Base-by-base conservation (phyloP, 2,329 filamentous ascomycete species). In the Coniochaeta sp. region DNA sequence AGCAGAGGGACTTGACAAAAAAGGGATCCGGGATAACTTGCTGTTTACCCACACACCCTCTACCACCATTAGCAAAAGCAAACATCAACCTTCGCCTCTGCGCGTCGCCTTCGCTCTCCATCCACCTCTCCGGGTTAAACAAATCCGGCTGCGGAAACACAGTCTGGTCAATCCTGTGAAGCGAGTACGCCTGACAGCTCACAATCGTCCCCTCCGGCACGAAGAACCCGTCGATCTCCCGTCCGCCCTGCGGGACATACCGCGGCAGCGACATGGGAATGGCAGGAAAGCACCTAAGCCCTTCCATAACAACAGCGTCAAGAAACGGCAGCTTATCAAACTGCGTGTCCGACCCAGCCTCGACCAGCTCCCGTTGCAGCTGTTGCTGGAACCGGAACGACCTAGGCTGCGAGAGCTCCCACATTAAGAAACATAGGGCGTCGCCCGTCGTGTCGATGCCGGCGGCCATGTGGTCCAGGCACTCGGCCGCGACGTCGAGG, bases 101-200 rank as follows among this genome's bases (percentile, higher is more conserved):
- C 53, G 86, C 77, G 59, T 92, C 89, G 2, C 88, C 89, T 45
- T 85, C 78, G 8, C 78, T 75, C 14, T 78, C 82, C 57, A 96
- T 79, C 91, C 91, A 96, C 58, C 92, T 79, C 52, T 92, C 87
- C 0, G 91, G 91, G 49, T 85, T 76, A 63, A 91, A 96, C 6
- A 67, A 69, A 54, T 95, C 87, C 0, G 91, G 87, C 40, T 91
- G 78, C 1, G 86, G 83, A 64, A 95, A 97, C 1, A 90, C 85
- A 52, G 83, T 76, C 10, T 69, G 64, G 56, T 85, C 78, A 52
- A 82, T 70, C 18, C 77, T 75, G 56, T 85, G 79, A 30, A 83
- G 71, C 10, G 81, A 83, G 60, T 76, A 81, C 1, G 82, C 76
- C 64, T 85, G 82, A 55, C 76, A 77, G 61, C 81, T 83, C 49